A percentile compares a stretch with the other conserved stretches of the same genome.
Evolutionary conservation across 2,329 filamentous ascomycete species (phyloP).

Genomic region (Remersonia thermophila): DNA sequence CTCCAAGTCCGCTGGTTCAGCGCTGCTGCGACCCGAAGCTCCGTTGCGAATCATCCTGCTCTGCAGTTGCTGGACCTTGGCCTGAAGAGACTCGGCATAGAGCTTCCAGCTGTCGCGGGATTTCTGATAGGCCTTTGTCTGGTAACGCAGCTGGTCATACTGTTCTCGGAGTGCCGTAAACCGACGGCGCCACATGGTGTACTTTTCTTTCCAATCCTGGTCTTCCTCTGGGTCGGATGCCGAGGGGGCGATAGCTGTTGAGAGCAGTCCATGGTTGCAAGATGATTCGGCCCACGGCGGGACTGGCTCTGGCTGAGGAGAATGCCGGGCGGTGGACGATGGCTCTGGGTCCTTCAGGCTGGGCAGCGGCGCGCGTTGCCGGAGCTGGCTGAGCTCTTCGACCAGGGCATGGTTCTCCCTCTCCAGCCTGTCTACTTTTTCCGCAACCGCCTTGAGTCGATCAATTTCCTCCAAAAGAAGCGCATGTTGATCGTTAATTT

Average conservation of each 20-base stretch:
- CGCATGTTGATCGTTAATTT: conserved; percentile 14
- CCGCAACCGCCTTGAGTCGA: conserved; percentile 22
- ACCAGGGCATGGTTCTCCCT: conserved; percentile 31
- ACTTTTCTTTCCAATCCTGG: conserved; percentile 8
- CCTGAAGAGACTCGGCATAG: conserved; percentile 31
- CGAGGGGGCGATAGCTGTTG: not conserved
- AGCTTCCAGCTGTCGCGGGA: conserved; percentile 33
- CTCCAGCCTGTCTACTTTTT: conserved; percentile 25
- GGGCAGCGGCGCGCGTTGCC: conserved; percentile 1
- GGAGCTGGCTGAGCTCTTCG: conserved; percentile 24
- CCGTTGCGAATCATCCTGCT: conserved; percentile 18
- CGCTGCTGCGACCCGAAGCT: too few relatives aligned
- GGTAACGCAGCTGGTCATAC: conserved; percentile 28
- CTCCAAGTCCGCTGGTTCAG: too few relatives aligned
- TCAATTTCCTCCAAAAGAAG: conserved; percentile 24
- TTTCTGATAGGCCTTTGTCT: conserved; percentile 26
- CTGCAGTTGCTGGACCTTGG: conserved; percentile 32
- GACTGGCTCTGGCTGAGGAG: too few relatives aligned
- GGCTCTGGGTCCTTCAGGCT: too few relatives aligned
- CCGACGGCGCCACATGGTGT: conserved; percentile 15
- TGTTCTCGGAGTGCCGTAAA: conserved; percentile 28
- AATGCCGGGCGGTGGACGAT: too few relatives aligned
- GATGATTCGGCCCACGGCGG: too few relatives aligned
- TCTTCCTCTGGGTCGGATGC: conserved; percentile 2
- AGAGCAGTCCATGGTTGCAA: too few relatives aligned